Evolutionary conservation across 805 yeast species (phyloP).

Genomic region (Starmera quercuum): DNA sequence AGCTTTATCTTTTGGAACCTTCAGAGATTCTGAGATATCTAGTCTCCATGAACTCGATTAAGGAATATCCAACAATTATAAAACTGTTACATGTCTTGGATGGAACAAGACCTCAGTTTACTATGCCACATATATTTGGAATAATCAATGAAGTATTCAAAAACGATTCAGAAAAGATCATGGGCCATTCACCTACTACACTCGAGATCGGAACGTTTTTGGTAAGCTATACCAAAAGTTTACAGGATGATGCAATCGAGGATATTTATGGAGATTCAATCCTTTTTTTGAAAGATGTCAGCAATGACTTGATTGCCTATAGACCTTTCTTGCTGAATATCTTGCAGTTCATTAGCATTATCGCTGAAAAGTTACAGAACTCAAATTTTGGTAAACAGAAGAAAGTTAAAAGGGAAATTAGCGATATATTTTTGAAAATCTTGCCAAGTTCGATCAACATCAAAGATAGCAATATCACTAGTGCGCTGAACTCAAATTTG

Average conservation of each 20-base stretch:
- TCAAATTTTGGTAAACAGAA: slow-evolving; percentile 57
- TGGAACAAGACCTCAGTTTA: slow-evolving; percentile 71
- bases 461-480: slow-evolving; percentile 10
- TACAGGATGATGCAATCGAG: slow-evolving; percentile 71
- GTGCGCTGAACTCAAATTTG: slow-evolving; percentile 9
- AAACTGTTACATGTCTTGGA: slow-evolving; percentile 73
- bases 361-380: slow-evolving; percentile 49
- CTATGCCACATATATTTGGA: slow-evolving; percentile 60
- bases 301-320: slow-evolving; percentile 38
- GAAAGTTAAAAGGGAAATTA: slow-evolving; percentile 47
- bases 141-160: slow-evolving; percentile 43
- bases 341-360: slow-evolving; percentile 41
- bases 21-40: slow-evolving; percentile 65
- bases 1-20: slow-evolving; percentile 60
- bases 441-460: slow-evolving; percentile 23
- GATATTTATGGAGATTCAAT: slow-evolving; percentile 65
- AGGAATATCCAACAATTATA: slow-evolving; percentile 30
- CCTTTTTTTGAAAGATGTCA: slow-evolving; percentile 52
- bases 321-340: slow-evolving; percentile 43
- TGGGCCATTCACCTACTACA: slow-evolving; percentile 11
- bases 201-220: slow-evolving; percentile 23
- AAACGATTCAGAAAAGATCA: slow-evolving; percentile 17
- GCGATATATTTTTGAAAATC: slow-evolving; percentile 35
- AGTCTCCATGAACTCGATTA: slow-evolving; percentile 27
- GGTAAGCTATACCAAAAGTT: slow-evolving; percentile 49